Evolutionary conservation across 352 stramenopile genomes (phyloP).

Genomic region (Globisporangium rhizosaccharum): DNA sequence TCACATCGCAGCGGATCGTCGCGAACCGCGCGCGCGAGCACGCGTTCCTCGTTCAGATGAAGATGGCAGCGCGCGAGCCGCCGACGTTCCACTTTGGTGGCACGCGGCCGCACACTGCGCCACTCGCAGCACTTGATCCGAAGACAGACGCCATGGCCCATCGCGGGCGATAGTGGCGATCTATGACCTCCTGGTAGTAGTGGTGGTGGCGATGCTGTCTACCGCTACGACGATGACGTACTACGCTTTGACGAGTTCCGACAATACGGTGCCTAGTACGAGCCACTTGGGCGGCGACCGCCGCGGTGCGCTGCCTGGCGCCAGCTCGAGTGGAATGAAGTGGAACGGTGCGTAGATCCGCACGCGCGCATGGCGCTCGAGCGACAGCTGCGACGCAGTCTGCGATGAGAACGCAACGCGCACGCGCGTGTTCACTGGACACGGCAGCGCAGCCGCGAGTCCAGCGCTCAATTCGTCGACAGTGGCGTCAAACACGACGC

Average conservation of each 20-base stretch:
- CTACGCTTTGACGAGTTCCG: constrained; percentile 24
- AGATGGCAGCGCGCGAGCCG: constrained; percentile 5
- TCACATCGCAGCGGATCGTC: constrained; percentile 6
- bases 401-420: constrained; percentile 31
- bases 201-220: background rate
- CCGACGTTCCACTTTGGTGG: constrained; percentile 13
- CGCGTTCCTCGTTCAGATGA: constrained; percentile 15
- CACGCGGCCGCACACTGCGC: constrained; percentile 10
- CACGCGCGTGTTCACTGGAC: constrained; percentile 13
- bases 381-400: constrained; percentile 22
- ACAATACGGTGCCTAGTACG: constrained; percentile 44
- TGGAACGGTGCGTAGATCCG: constrained; percentile 60
- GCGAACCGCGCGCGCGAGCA: constrained; percentile 12
- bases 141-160: background rate
- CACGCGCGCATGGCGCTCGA: constrained; percentile 22
- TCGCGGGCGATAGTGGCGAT: too few relatives aligned
- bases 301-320: constrained; percentile 12
- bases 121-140: background rate
- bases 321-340: constrained; percentile 27
- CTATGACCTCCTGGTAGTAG: too few relatives aligned
- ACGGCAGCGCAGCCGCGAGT: constrained; percentile 2
- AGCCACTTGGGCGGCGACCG: constrained; percentile 20
- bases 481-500: constrained; percentile 29
- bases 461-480: constrained; percentile 21
- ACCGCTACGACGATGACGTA: background rate